Conservation (phyloP, 371 early-diverging fungal genomes). For the Syncephalastrum contaminatum region DNA sequence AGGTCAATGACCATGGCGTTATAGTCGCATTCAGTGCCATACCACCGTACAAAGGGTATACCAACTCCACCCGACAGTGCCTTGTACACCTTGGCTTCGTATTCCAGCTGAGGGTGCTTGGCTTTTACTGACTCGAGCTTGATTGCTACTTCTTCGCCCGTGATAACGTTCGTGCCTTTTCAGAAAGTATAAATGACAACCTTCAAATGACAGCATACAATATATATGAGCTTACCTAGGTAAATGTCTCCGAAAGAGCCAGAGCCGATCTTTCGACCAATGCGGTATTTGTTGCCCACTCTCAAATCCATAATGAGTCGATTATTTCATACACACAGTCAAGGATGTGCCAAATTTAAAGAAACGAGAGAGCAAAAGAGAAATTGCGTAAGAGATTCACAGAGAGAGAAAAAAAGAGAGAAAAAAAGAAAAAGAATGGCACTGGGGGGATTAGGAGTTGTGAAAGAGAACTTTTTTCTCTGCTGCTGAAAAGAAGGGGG, state of each 20-base stretch:
- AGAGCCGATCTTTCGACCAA: constrained; percentile 97
- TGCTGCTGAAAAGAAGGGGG: too few relatives aligned
- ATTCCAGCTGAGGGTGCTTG: constrained; percentile 96
- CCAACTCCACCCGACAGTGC: constrained; percentile 94
- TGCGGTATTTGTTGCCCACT: constrained; percentile 91
- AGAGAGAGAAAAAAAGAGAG: neutral
- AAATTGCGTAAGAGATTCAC: neutral
- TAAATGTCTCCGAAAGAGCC: constrained; percentile 99
- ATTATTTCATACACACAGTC: neutral
- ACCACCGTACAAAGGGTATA: constrained; percentile 94
- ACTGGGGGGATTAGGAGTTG: neutral
- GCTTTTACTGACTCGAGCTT: constrained; percentile 94
- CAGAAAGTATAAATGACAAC: neutral
- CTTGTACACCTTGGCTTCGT: constrained; percentile 96
- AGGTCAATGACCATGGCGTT: constrained; percentile 99
- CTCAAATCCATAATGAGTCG: constrained; percentile 46
- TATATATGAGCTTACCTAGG: constrained; percentile 66
- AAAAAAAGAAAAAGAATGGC: constrained; percentile 3
- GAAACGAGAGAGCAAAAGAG: neutral
- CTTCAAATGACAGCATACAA: neutral
- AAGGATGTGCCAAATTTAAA: neutral
- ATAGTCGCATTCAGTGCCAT: constrained; percentile 91
- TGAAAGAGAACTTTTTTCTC: neutral
- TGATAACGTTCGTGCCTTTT: constrained; percentile 83
- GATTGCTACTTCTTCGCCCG: constrained; percentile 95